Percentiles rank a stretch among this genome's conserved stretches.
phyloP scores from a whole-genome alignment of 139 green algal species.

The Chlamydomonas sp. region DNA sequence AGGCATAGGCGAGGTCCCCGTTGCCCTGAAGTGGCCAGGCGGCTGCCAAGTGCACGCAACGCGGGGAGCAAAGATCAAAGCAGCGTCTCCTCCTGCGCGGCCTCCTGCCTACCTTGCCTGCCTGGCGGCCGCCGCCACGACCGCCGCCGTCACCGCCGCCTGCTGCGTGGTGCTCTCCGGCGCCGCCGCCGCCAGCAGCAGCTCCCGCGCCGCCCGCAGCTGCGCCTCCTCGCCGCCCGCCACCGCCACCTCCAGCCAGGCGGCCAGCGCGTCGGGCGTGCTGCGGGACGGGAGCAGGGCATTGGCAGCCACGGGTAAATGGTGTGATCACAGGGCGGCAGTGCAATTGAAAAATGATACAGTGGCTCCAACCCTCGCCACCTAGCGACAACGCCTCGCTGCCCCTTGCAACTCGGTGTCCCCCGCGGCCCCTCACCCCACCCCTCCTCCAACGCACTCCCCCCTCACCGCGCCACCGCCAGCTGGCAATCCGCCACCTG shows the following conservation, averaged over 20 bases:
- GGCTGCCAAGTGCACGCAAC: no score
- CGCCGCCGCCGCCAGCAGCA: background rate
- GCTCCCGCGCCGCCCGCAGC: background rate
- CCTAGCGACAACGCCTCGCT: no score
- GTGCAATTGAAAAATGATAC: no score
- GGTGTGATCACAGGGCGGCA: no score
- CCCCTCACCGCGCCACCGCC: background rate
- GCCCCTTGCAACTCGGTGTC: background rate
- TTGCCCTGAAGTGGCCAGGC: no score
- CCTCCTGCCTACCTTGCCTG: no score
- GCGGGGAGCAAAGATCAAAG: no score
- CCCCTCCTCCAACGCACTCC: background rate
- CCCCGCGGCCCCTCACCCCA: background rate
- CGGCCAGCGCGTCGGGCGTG: conserved; percentile 9
- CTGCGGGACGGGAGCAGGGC: background rate
- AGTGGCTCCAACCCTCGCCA: no score
- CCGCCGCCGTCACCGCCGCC: background rate
- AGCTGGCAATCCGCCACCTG: conserved; percentile 14
- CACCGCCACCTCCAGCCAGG: conserved; percentile 30
- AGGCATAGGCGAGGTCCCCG: no score
- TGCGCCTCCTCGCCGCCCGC: conserved; percentile 10
- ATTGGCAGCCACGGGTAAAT: no score
- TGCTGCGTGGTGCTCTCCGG: background rate
- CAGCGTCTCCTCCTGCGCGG: no score
- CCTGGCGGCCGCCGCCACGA: no score